Evolutionary conservation across 345 rosid genomes (phyloP).

Genomic region (Dipteronia dyeriana): DNA sequence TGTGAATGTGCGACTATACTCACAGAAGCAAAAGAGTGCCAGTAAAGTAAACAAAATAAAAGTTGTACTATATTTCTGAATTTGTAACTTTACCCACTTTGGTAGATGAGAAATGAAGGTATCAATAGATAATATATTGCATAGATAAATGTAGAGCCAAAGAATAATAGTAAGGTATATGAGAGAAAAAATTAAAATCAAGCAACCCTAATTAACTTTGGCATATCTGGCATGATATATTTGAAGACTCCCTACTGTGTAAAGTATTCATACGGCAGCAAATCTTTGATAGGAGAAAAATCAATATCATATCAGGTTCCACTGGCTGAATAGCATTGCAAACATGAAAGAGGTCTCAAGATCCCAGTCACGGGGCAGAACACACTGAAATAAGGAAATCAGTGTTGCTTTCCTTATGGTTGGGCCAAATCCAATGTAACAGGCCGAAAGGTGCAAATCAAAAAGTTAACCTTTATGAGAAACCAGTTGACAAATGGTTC

Average conservation of each 20-base stretch:
- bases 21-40: background rate
- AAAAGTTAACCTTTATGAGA: background rate
- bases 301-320: background rate
- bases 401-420: background rate
- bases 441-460: background rate
- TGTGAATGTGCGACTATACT: background rate
- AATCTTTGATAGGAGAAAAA: background rate
- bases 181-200: background rate
- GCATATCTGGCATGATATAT: background rate
- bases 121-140: background rate
- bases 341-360: background rate
- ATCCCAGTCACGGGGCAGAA: background rate
- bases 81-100: background rate
- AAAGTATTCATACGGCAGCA: background rate
- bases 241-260: background rate
- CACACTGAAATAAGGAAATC: background rate
- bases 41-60: background rate
- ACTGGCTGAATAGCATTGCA: background rate
- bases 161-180: background rate
- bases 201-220: background rate
- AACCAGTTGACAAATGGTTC: background rate
- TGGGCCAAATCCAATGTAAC: background rate
- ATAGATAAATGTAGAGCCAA: background rate
- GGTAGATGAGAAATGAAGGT: background rate
- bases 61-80: background rate